Evolutionary conservation across 2,329 filamentous ascomycete genomes (phyloP), one percentile per base, ranked within the genome.

Genomic region (Leptographium wingfieldii): DNA sequence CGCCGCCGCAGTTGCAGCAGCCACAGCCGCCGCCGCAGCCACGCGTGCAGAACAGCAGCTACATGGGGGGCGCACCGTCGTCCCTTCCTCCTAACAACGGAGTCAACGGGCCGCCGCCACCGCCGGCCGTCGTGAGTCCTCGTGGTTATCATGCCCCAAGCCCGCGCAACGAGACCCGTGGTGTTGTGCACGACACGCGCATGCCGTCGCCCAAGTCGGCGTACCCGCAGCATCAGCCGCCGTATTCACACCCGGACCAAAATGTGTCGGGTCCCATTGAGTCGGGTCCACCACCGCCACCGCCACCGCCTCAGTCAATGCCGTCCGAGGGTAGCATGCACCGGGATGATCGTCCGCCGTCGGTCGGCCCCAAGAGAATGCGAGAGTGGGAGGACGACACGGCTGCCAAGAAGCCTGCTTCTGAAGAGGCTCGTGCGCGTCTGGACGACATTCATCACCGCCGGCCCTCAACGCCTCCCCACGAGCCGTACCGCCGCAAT

Each of bases 311-410:
- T 27, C 76, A 76, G 58, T 73, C 74, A 1, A 74, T 78, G 60
- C 83, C 86, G 54, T 85, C 86, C 55, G 87, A 92, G 68, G 80
- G 82, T 61, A 81, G 83, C 29, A 78, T 82, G 62, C 86, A 79
- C 59, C 76, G 82, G 62, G 80, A 83, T 63, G 87, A 95, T 60
- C 82, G 91, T n/a, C 89, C 91, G 22, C 74, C 86, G 1, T 95
- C 90, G 46, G 87, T 89, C 12, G 82, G 82, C 3, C 84, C 87
- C 60, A 99, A 99, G 79, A 84, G 94, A 61, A 81, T 85, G 71
- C 86, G 92, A 56, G 94, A 97, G 68, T 96, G 94, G 92, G 94
- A 97, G 66, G 87, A 92, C 43, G 90, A 95, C 43, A 76, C 83
- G 27, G 75, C 84, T 4, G 78, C 80, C 53, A 95, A 96, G 77